Evolutionary conservation across 768 basidiomycete species (phyloP).

Genomic region (Mycena epipterygia): DNA sequence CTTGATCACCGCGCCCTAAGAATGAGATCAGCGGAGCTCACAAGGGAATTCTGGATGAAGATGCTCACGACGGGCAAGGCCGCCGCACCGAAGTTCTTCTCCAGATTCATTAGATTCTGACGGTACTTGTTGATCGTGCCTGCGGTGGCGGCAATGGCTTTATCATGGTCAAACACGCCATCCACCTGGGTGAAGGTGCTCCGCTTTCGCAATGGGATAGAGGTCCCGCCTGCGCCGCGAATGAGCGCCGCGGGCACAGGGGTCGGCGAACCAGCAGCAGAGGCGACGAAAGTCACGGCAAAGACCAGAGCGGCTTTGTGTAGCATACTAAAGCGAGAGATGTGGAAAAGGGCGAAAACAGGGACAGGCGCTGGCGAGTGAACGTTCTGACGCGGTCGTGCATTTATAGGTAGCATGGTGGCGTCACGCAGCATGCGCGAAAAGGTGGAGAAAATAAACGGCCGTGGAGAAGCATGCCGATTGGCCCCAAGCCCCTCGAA

Average conservation of each 20-base stretch:
- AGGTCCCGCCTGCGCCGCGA: neutral
- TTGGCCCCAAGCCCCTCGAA: too few species aligned
- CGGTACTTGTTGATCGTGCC: conserved; percentile 51
- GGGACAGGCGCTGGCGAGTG: neutral
- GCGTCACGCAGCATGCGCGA: neutral
- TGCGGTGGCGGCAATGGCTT: conserved; percentile 26
- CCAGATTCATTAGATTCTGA: conserved; percentile 51
- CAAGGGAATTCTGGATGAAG: neutral
- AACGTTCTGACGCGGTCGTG: neutral
- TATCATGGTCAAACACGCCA: conserved; percentile 39
- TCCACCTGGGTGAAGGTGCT: conserved; percentile 19
- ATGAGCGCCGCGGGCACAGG: neutral
- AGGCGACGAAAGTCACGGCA: conserved; percentile 10
- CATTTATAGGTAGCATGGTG: neutral
- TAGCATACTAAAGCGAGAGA: conserved; percentile 20
- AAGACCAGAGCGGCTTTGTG: conserved; percentile 16
- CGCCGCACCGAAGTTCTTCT: conserved; percentile 43
- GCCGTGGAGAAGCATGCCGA: too few species aligned
- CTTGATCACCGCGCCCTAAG: conserved; percentile 47
- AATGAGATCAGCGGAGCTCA: neutral
- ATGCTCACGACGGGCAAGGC: conserved; percentile 18
- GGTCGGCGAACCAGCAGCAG: neutral
- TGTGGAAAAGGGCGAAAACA: neutral
- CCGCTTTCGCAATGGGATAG: conserved; percentile 31
- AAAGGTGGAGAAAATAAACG: neutral